A percentile compares a stretch with the other conserved stretches of the same genome.
These are phyloP conservation scores for Cicer pinnatifidum DNA, from an alignment of 306 rosid genomes.

Conservation along the genomic window DNA sequence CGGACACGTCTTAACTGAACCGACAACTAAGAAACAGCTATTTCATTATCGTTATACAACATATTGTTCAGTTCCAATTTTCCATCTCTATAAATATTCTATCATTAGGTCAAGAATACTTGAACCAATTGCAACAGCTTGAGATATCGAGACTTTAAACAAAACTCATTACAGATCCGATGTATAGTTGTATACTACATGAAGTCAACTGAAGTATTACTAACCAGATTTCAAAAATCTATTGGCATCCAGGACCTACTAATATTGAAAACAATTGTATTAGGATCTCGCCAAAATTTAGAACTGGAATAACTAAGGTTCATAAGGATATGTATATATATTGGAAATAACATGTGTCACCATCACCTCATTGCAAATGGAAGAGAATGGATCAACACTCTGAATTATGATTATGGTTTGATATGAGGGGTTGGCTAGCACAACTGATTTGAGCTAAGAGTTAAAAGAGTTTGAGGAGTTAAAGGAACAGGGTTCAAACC, in stretches of 20 bases:
- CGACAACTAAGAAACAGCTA: constrained; percentile 17
- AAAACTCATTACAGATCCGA: not conserved
- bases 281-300: constrained; percentile 9
- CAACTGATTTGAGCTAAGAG: too few relatives aligned
- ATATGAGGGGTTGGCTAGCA: not conserved
- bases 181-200: not conserved
- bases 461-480: too few relatives aligned
- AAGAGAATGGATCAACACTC: not conserved
- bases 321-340: not conserved
- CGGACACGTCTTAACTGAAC: constrained; percentile 33
- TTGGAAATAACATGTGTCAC: not conserved
- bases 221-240: constrained; percentile 1
- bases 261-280: constrained; percentile 8
- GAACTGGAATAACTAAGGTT: constrained; percentile 4
- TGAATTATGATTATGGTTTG: not conserved
- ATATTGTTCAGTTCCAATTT: constrained; percentile 14
- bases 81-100: constrained; percentile 27
- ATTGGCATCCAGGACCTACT: not conserved
- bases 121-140: constrained; percentile 26
- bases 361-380: not conserved
- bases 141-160: not conserved
- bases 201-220: not conserved
- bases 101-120: constrained; percentile 30
- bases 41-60: constrained; percentile 23
- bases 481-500: too few relatives aligned